These are phyloP conservation scores for Pancytospora philotis DNA, from an alignment of 371 early-diverging fungal species.

Conservation along the genomic window DNA sequence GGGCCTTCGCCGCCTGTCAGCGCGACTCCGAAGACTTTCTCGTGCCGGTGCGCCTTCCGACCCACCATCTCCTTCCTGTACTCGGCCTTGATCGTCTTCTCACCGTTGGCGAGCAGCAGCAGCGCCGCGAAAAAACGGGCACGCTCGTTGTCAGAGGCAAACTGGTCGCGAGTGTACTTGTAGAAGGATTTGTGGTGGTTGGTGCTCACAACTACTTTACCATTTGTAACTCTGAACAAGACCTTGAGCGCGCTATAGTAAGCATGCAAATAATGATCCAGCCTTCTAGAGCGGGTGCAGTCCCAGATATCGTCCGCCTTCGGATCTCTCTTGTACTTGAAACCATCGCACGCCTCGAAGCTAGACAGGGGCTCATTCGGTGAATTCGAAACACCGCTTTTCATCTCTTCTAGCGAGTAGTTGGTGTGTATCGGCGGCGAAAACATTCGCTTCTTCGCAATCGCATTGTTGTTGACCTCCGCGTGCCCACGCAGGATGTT, in stretches of 20 bases:
- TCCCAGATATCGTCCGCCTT: background rate
- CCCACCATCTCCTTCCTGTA: background rate
- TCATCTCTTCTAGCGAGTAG: background rate
- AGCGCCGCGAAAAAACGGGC: background rate
- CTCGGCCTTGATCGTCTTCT: background rate
- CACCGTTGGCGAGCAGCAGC: background rate
- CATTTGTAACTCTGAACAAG: too few species aligned
- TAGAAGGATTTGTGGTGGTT: too few species aligned
- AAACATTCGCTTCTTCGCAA: background rate
- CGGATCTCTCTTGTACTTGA: background rate
- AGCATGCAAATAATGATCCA: background rate
- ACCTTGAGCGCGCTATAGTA: too few species aligned
- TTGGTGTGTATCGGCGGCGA: background rate
- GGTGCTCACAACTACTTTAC: too few species aligned
- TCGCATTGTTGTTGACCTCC: background rate
- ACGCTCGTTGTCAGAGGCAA: too few species aligned
- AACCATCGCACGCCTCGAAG: background rate
- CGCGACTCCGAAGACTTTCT: background rate
- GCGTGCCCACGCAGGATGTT: background rate
- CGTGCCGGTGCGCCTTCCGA: background rate
- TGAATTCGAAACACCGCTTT: background rate
- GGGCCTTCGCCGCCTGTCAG: background rate
- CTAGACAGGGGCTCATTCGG: background rate
- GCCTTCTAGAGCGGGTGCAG: background rate
- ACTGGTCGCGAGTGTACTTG: too few species aligned